Conservation (phyloP, 2,329 filamentous ascomycete species). For the Acarospora socialis region DNA sequence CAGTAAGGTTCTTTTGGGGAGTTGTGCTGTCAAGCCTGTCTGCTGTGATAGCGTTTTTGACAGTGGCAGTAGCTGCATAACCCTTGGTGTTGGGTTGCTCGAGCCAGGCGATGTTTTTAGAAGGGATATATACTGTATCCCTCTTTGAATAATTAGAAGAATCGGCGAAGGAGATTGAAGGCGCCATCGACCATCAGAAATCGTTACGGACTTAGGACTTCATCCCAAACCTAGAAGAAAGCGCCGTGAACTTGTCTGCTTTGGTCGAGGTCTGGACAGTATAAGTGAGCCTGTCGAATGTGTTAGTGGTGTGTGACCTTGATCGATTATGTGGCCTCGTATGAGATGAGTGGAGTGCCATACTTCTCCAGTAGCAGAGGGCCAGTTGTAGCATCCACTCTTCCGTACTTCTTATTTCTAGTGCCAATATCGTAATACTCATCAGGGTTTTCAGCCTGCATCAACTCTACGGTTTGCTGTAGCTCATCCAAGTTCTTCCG, state of each 20-base stretch:
- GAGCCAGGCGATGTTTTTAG: too few relatives aligned
- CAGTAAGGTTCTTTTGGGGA: too few relatives aligned
- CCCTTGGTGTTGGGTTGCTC: too few relatives aligned
- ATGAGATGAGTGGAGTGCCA: conserved; percentile 13
- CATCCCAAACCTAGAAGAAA: conserved; percentile 64
- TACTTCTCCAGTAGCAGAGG: conserved; percentile 86
- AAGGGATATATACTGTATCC: too few relatives aligned
- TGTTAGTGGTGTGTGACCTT: conserved; percentile 3
- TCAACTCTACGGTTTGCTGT: conserved; percentile 77
- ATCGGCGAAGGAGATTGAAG: too few relatives aligned
- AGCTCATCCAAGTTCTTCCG: conserved; percentile 83
- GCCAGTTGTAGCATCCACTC: conserved; percentile 82
- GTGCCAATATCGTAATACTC: conserved; percentile 91
- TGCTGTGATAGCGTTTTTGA: too few relatives aligned
- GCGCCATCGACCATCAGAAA: neutral
- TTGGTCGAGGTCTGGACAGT: conserved; percentile 45
- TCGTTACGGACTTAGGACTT: conserved; percentile 20
- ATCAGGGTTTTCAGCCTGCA: conserved; percentile 78
- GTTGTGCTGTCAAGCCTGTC: too few relatives aligned
- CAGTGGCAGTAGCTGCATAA: too few relatives aligned
- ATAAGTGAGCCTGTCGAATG: conserved; percentile 43
- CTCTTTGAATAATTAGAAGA: too few relatives aligned
- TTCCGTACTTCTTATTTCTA: conserved; percentile 83
- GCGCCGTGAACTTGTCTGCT: conserved; percentile 51
- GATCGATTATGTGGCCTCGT: neutral